A percentile compares a stretch with the other conserved stretches of the same genome.
phyloP scores from a whole-genome alignment of 495 filamentous ascomycete species.

The Penicillium silybi region DNA sequence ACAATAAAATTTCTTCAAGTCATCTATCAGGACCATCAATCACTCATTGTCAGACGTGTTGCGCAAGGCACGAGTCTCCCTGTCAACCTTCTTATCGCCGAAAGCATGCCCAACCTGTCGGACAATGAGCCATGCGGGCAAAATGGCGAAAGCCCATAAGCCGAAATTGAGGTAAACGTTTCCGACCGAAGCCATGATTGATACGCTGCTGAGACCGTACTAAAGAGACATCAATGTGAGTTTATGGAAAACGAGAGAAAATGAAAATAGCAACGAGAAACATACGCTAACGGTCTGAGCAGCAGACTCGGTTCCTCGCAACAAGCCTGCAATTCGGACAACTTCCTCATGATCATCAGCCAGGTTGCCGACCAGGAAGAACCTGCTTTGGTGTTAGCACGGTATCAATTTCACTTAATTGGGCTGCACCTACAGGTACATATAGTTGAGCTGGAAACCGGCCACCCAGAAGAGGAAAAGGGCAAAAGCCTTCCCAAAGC shows the following conservation, averaged over 20 bases:
- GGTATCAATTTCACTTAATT: not conserved
- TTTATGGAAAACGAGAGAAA: not conserved
- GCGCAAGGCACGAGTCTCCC: constrained; percentile 21
- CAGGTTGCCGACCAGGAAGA: constrained; percentile 59
- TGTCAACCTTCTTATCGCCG: constrained; percentile 34
- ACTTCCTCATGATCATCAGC: constrained; percentile 53
- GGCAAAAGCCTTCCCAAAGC: constrained; percentile 55
- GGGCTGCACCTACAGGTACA: constrained; percentile 47
- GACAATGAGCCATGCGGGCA: constrained; percentile 58
- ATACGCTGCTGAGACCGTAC: constrained; percentile 55
- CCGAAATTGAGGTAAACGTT: constrained; percentile 61
- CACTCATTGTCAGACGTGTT: constrained; percentile 11
- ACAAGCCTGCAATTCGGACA: constrained; percentile 55
- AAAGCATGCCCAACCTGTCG: constrained; percentile 44
- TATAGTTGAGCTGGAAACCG: constrained; percentile 62
- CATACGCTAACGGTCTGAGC: constrained; percentile 55
- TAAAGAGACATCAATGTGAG: constrained; percentile 11
- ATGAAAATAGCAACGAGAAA: not conserved
- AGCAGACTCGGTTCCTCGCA: constrained; percentile 60
- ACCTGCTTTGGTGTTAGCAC: constrained; percentile 33
- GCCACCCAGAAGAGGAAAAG: constrained; percentile 56
- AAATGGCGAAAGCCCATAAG: constrained; percentile 53
- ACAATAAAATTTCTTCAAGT: not conserved
- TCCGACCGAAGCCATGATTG: constrained; percentile 55
- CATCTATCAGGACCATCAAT: not conserved